Evolutionary conservation across 306 rosid species (phyloP), one percentile per base, ranked within the genome.

Genomic region (Arachis stenosperma): DNA sequence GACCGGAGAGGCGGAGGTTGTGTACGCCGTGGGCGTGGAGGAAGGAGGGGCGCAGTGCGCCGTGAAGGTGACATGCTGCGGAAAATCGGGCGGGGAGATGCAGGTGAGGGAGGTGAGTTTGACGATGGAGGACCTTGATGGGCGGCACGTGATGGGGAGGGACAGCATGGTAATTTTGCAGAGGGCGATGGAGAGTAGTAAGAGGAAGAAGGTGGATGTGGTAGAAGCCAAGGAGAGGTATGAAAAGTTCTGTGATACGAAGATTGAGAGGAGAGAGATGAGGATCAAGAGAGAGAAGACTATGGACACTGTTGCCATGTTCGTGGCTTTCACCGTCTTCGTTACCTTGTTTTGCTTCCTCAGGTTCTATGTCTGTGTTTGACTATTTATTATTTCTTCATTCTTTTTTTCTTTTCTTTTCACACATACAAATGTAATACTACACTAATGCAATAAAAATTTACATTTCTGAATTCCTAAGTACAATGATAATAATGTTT

Each of bases 61-160:
- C 22, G 33, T 88, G n/a, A 83, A 81, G 71, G 90, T 94, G 70
- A 88, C 86, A 77, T 91, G 90, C 78, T 79, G 81, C 36, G 90
- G 82, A 59, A 82, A 83, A 70, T 71, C 12, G 0, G 92, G 92
- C 2, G 92, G 89, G 7, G 83, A 70, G 75, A 59, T 88, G 84
- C 81, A 71, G 36, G 91, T 94, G 84, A 71, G 81, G 65, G 95
- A 89, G 69, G 88, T 85, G 77, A 86, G 93, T 71, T 36, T 94
- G 77, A 77, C 71, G 63, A 54, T 84, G 77, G 92, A 88, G 86
- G 92, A 86, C 70, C 71, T 78, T 76, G 96, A 91, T 2, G 99
- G 96, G 27, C 89, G 65, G 78, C 88, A 84, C 67, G 6, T 94
- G 78, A 78, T 71, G 7, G 99, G 99, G 65, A 77, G 62, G 78